A percentile compares a stretch with the other conserved stretches of the same genome.
These are phyloP conservation scores for Diaporthe sp. DNA, from an alignment of 2,329 filamentous ascomycete genomes.

Conservation along the genomic window DNA sequence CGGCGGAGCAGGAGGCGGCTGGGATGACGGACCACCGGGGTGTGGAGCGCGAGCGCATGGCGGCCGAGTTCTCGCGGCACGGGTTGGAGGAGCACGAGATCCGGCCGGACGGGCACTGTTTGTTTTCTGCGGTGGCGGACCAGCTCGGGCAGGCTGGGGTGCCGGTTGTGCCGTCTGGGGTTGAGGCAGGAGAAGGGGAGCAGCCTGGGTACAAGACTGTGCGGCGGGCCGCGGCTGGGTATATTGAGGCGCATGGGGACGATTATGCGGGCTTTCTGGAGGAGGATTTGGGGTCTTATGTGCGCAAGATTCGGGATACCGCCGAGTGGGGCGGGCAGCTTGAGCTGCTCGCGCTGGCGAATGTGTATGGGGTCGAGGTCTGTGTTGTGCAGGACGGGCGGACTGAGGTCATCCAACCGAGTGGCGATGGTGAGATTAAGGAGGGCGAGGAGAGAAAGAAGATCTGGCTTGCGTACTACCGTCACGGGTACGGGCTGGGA, in stretches of 20 bases:
- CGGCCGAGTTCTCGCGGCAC: constrained; percentile 71
- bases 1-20: constrained; percentile 81
- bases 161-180: constrained; percentile 49
- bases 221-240: constrained; percentile 79
- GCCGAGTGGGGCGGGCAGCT: constrained; percentile 97
- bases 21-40: constrained; percentile 79
- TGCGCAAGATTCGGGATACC: constrained; percentile 83
- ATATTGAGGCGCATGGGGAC: constrained; percentile 79
- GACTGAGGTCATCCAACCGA: constrained; percentile 79
- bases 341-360: constrained; percentile 87
- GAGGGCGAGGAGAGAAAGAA: constrained; percentile 64
- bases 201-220: constrained; percentile 73
- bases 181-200: constrained; percentile 38
- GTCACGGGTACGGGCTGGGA: constrained; percentile 91
- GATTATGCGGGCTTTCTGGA: constrained; percentile 92
- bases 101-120: constrained; percentile 90
- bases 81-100: constrained; percentile 82
- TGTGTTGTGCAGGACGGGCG: constrained; percentile 87
- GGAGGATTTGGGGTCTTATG: constrained; percentile 80
- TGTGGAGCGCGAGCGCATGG: constrained; percentile 79
- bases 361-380: constrained; percentile 83
- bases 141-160: constrained; percentile 73
- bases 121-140: constrained; percentile 92
- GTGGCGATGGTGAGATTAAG: constrained; percentile 46
- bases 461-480: constrained; percentile 95